Percentiles rank a stretch among this genome's conserved stretches.
Conservation (phyloP, 768 basidiomycete genomes). For the Russula ochroleuca region DNA sequence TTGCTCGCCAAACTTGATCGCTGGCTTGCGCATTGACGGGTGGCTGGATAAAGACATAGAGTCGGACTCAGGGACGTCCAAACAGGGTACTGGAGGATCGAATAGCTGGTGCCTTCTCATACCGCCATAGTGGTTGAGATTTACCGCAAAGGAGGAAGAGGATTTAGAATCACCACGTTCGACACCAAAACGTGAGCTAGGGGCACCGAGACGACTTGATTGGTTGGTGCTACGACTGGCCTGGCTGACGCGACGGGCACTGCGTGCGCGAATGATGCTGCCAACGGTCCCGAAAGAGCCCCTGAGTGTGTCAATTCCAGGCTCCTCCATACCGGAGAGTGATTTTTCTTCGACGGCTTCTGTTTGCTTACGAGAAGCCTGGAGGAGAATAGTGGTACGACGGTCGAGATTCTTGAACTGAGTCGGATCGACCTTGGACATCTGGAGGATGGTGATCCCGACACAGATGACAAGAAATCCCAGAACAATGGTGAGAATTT, state of each 20-base stretch:
- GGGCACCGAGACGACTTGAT: slow-evolving; percentile 4
- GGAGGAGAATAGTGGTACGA: slow-evolving; percentile 82
- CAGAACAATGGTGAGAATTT: slow-evolving; percentile 88
- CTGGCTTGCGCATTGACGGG: slow-evolving; percentile 39
- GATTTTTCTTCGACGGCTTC: slow-evolving; percentile 66
- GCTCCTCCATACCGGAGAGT: slow-evolving; percentile 67
- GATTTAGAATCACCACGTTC: slow-evolving; percentile 44
- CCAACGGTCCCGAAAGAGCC: slow-evolving; percentile 91
- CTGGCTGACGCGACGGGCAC: slow-evolving; percentile 31
- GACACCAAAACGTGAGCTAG: slow-evolving; percentile 34
- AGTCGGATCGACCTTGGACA: slow-evolving; percentile 89
- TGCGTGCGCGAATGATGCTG: slow-evolving; percentile 62
- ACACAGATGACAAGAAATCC: slow-evolving; percentile 88
- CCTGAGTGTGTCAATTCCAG: slow-evolving; percentile 87
- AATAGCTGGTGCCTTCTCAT: slow-evolving; percentile 81
- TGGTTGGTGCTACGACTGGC: slow-evolving; percentile 41
- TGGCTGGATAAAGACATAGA: slow-evolving; percentile 37
- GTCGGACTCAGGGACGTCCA: slow-evolving; percentile 38
- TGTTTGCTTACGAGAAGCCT: slow-evolving; percentile 72
- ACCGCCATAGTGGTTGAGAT: slow-evolving; percentile 34
- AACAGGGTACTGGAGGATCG: slow-evolving; percentile 72
- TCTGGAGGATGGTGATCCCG: slow-evolving; percentile 92
- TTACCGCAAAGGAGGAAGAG: slow-evolving; percentile 17
- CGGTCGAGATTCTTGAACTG: slow-evolving; percentile 77
- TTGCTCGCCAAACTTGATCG: slow-evolving; percentile 73